Base-by-base conservation (phyloP, 768 basidiomycete genomes). In the Mycena venus region DNA sequence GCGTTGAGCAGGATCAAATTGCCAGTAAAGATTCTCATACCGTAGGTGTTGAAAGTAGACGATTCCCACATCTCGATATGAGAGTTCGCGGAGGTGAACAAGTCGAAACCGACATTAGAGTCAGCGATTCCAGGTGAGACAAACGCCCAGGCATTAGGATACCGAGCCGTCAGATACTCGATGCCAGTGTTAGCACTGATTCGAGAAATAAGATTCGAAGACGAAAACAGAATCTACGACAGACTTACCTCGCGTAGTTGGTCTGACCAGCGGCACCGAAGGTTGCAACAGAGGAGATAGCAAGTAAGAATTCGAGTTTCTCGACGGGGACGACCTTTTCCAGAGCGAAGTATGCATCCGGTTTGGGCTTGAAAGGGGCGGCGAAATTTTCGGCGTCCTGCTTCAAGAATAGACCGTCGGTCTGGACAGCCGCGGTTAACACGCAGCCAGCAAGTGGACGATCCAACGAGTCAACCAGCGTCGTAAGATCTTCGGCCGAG, bases 231-330 rank as follows among this genome's bases (percentile, higher is more conserved):
- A n/a, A n/a, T 32, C 65, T 1, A 14, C 3, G 27, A 21, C 34
- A n/a, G 31, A 72, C 75, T 72, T 61, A 85, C 83, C 79, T 79
- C 8, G 83, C 80, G 73, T 86, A 86, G 67, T 85, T 87, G 0
- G 84, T 81, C 74, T 87, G 86, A 5, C 85, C 86, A 21, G 78
- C 77, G 64, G 75, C 81, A 14, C 86, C 86, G 73, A 85, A 84
- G 19, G 63, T 72, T 4, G 82, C 71, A 4, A 84, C 80, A 2
- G 85, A 84, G 0, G 84, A 84, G 38, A 84, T 80, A 2, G 80
- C 75, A 53, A 86, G 74, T 21, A 85, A 72, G 73, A 86, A 87
- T 29, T 86, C 85, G 19, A 85, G 75, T 10, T 64, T 58, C 21
- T 70, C 53, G 23, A 86, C 68, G 51, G 80, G 73, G 19, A 82